These are phyloP conservation scores for Moesziomyces antarcticus DNA, from an alignment of 1,284 basidiomycete genomes.

Conservation along the genomic window DNA sequence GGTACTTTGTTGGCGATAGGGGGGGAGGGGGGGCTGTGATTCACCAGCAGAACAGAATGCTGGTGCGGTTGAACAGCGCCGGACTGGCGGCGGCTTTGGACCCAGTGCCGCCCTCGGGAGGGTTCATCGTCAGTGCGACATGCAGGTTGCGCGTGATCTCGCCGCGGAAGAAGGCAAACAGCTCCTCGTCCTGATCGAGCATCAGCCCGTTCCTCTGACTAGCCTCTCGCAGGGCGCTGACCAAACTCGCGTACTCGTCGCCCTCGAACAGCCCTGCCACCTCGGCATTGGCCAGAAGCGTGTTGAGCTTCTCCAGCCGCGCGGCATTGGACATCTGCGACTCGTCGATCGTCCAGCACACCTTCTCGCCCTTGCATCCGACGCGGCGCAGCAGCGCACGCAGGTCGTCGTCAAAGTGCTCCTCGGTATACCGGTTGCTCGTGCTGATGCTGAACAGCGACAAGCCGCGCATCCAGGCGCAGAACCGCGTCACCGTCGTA, in stretches of 20 bases:
- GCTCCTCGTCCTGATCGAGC: constrained; percentile 89
- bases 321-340: constrained; percentile 98
- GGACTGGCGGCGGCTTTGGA: constrained; percentile 96
- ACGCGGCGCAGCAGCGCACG: constrained; percentile 90
- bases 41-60: constrained; percentile 60
- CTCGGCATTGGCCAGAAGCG: constrained; percentile 97
- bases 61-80: constrained; percentile 60
- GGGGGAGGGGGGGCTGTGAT: no score
- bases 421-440: constrained; percentile 96
- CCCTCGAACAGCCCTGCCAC: constrained; percentile 89
- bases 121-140: constrained; percentile 94
- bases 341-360: constrained; percentile 99
- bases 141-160: constrained; percentile 63
- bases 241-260: constrained; percentile 93
- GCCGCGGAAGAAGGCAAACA: constrained; percentile 57
- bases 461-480: constrained; percentile 99
- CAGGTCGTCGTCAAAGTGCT: constrained; percentile 98
- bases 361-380: constrained; percentile 98
- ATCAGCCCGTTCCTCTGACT: constrained; percentile 96
- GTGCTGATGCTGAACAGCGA: constrained; percentile 99
- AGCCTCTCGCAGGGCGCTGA: constrained; percentile 99
- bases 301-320: constrained; percentile 99
- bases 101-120: constrained; percentile 92
- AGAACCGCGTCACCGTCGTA: constrained; percentile 97
- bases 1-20: no score